Percentiles rank a stretch among this genome's conserved stretches.
These are phyloP conservation scores for Acacia concinna DNA, from an alignment of 331 rosid species.

Conservation along the genomic window DNA sequence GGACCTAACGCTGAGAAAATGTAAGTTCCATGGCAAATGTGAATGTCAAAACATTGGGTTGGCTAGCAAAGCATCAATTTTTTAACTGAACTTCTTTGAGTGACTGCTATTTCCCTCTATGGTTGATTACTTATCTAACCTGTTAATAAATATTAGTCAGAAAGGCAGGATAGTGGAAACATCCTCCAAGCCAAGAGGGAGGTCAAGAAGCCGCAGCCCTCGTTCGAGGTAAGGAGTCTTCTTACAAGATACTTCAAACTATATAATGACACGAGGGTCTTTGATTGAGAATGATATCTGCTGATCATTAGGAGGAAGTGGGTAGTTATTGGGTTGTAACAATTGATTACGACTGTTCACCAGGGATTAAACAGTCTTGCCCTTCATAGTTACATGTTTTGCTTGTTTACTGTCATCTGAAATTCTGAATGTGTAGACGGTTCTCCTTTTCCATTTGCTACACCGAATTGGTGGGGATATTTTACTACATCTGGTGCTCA, in stretches of 20 bases:
- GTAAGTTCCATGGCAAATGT: slow-evolving; percentile 29
- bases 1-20: slow-evolving; percentile 80
- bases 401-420: background rate
- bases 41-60: no score
- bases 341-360: background rate
- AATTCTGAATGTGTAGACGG: background rate
- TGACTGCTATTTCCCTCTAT: background rate
- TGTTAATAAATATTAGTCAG: slow-evolving; percentile 38
- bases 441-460: background rate
- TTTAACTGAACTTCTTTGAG: background rate
- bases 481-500: background rate
- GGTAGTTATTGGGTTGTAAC: background rate
- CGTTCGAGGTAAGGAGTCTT: slow-evolving; percentile 59
- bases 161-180: slow-evolving; percentile 63
- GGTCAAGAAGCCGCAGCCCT: slow-evolving; percentile 73
- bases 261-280: background rate
- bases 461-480: background rate
- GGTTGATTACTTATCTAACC: background rate
- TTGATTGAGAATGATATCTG: background rate
- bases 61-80: background rate
- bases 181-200: slow-evolving; percentile 48
- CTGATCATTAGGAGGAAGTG: background rate
- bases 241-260: background rate
- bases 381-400: background rate
- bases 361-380: background rate